phyloP scores from a whole-genome alignment of 345 rosid species.

The Arabidopsis arenosa region DNA sequence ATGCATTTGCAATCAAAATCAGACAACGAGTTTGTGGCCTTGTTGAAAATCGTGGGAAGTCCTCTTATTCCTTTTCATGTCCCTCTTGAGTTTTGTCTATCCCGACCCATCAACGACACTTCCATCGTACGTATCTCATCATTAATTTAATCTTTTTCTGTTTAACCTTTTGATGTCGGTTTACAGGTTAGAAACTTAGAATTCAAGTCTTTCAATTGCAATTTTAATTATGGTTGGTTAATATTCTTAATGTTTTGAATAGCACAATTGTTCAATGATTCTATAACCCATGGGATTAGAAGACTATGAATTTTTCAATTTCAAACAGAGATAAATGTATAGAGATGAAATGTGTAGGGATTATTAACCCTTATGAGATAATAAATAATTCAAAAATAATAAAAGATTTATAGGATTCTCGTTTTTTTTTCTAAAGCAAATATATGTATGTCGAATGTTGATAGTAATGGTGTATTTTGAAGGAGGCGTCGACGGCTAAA shows the following conservation, averaged over 20 bases:
- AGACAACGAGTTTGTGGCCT: constrained; percentile 76
- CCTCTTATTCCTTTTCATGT: constrained; percentile 88
- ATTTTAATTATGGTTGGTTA: background rate
- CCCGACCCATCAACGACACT: constrained; percentile 55
- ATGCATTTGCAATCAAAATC: constrained; percentile 74
- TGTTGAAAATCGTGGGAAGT: constrained; percentile 91
- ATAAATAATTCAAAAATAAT: background rate
- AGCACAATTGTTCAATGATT: background rate
- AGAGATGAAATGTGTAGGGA: background rate
- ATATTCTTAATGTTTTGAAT: background rate
- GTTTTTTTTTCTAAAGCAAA: background rate
- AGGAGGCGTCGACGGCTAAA: constrained; percentile 88
- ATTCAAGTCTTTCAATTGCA: background rate
- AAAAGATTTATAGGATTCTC: background rate
- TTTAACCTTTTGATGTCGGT: background rate
- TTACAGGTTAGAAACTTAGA: background rate
- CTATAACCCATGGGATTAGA: background rate
- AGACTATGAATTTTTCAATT: background rate
- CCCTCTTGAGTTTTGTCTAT: constrained; percentile 53
- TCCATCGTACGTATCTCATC: constrained; percentile 60
- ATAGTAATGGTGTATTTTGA: constrained; percentile 15
- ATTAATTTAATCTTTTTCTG: background rate
- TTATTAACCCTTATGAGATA: background rate
- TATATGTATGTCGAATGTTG: background rate
- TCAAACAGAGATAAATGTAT: background rate